Base-by-base conservation (phyloP, 306 rosid species). In the Carpinus viminea region DNA sequence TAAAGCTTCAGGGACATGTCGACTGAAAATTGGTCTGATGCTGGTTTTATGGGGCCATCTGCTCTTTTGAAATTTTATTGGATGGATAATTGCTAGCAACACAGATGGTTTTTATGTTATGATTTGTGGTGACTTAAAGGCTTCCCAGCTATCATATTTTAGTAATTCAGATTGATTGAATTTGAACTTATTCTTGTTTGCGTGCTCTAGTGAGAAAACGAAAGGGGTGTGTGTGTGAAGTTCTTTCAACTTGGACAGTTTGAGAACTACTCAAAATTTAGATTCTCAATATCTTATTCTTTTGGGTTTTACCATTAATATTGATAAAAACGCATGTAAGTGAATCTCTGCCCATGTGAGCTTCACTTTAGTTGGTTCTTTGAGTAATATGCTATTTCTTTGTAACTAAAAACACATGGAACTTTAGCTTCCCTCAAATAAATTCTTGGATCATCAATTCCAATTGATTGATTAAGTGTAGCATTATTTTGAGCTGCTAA, bases 401-500 rank as follows among this genome's bases (percentile, higher is more conserved):
- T 47, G 53, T 26, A 47, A 38, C 15, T 24, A 36, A 24, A 26
- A 24, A 72, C 38, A 65, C 78, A 28, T 73, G 31, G 51, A 12
- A 65, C 47, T 26, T 82, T 77, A 62, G 38, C 75, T 68, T 56
- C 13, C 54, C 45, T 73, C 20, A 79, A 50, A 8, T 74, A 52
- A 78, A 8, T 69, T 57, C 38, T 78, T 48, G 70, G 5, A 66
- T 54, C 73, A 41, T 76, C 73, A 18, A 60, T 75, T 70, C 61
- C 46, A 53, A 43, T 70, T 66, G 80, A 38, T 73, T 80, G 6
- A 12, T 16, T 70, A 47, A 79, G 38, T 70, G 36, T 59, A 60
- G 61, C 46, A 51, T 36, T 81, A 51, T 24, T 78, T 74, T 76
- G 66, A 68, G 43, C 45, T 34, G 53, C 80, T 82, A 66, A 78